These are phyloP conservation scores for Fusarium sp. DNA, from an alignment of 2,329 filamentous ascomycete species.

Conservation along the genomic window DNA sequence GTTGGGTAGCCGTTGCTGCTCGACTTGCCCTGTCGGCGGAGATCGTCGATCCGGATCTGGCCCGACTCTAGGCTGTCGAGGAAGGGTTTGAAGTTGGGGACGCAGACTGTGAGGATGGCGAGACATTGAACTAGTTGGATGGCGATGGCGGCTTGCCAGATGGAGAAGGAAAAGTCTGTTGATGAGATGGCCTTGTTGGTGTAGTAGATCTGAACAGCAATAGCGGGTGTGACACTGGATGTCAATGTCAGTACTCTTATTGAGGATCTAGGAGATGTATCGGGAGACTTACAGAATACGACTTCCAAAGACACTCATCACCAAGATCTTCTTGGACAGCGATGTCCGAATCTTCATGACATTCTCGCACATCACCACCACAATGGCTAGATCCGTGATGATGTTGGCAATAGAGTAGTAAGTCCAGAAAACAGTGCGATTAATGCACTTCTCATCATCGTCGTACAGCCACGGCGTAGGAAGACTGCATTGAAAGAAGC, in stretches of 20 bases:
- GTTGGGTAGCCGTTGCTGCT: constrained; percentile 38
- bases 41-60: constrained; percentile 44
- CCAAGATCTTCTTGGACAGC: constrained; percentile 40
- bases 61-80: constrained; percentile 44
- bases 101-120: constrained; percentile 40
- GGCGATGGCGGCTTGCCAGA: constrained; percentile 39
- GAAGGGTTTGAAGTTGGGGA: constrained; percentile 46
- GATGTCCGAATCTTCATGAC: constrained; percentile 44
- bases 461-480: constrained; percentile 44
- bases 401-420: constrained; percentile 45
- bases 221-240: constrained; percentile 41
- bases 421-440: constrained; percentile 37
- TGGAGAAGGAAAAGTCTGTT: constrained; percentile 34
- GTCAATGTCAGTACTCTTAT: constrained; percentile 1
- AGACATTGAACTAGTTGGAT: constrained; percentile 44
- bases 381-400: constrained; percentile 41
- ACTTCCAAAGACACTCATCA: constrained; percentile 45
- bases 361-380: constrained; percentile 43
- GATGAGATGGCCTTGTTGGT: constrained; percentile 38
- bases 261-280: background rate
- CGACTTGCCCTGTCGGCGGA: constrained; percentile 41
- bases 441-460: constrained; percentile 34
- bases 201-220: constrained; percentile 42
- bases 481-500: constrained; percentile 42
- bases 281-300: constrained; percentile 41